Percentiles rank a stretch among this genome's conserved stretches.
phyloP scores from a whole-genome alignment of 441 rosid genomes.

The Gossypium davidsonii region DNA sequence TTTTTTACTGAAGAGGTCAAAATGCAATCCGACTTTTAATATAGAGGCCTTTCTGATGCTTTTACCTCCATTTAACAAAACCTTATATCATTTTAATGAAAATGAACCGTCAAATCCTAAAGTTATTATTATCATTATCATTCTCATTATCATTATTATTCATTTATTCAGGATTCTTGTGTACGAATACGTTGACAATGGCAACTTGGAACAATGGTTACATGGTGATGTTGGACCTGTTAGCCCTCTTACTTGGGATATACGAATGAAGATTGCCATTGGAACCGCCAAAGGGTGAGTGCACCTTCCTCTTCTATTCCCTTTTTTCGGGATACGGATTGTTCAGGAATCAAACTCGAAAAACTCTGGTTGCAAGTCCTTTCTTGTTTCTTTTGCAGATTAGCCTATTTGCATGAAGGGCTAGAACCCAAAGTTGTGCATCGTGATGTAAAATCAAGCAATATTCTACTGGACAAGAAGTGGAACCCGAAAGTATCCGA shows the following conservation, averaged over 20 bases:
- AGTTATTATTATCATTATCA: too few species aligned
- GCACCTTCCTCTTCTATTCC: not conserved
- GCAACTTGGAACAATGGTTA: conserved; percentile 94
- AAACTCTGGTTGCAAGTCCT: not conserved
- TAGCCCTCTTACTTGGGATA: conserved; percentile 87
- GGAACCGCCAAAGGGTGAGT: conserved; percentile 91
- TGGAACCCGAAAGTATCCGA: conserved; percentile 94
- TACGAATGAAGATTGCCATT: conserved; percentile 79
- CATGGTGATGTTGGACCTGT: conserved; percentile 85
- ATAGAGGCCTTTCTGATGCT: too few species aligned
- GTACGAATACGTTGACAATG: conserved; percentile 84
- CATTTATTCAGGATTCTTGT: conserved; percentile 69
- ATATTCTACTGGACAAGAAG: conserved; percentile 75
- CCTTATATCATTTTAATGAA: not conserved
- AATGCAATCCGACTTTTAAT: too few species aligned
- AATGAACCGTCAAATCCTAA: conserved; percentile 1
- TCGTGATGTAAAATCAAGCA: conserved; percentile 93
- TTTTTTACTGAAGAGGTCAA: too few species aligned
- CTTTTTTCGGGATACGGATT: not conserved
- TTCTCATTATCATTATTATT: not conserved
- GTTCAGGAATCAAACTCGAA: too few species aligned
- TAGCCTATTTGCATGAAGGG: conserved; percentile 93
- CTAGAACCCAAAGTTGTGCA: conserved; percentile 97
- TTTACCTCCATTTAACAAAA: not conserved
- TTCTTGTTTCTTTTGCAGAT: conserved; percentile 38